Evolutionary conservation across 441 rosid species (phyloP).

Genomic region (Macaranga tanarius): DNA sequence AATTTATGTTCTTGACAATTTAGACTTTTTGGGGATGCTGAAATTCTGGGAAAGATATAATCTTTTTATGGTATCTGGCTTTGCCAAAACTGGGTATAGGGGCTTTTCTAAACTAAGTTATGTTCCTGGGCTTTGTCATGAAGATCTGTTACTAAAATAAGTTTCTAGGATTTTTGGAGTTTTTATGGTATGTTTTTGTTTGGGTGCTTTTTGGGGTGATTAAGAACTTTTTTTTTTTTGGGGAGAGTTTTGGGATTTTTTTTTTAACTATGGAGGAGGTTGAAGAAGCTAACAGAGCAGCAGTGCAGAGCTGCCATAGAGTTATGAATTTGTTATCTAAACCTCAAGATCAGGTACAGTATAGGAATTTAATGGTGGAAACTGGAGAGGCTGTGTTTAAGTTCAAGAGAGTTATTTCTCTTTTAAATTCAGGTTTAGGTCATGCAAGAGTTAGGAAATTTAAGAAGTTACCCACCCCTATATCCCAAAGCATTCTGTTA

Average conservation of each 20-base stretch:
- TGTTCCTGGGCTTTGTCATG: constrained; percentile 24
- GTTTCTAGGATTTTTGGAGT: constrained; percentile 18
- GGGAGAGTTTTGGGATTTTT: background rate
- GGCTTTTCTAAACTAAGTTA: no score
- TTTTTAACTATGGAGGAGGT: constrained; percentile 78
- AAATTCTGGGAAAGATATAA: constrained; percentile 14
- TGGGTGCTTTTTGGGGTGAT: constrained; percentile 31
- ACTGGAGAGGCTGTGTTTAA: constrained; percentile 76
- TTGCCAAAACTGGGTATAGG: constrained; percentile 31
- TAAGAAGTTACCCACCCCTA: constrained; percentile 46
- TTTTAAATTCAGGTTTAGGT: constrained; percentile 65
- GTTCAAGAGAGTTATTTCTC: constrained; percentile 77
- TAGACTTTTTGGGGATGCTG: background rate
- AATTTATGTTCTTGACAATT: background rate
- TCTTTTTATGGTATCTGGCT: constrained; percentile 20
- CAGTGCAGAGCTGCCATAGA: constrained; percentile 69
- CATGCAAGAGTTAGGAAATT: constrained; percentile 90
- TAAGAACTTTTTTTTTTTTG: constrained; percentile 1
- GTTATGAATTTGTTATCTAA: constrained; percentile 51
- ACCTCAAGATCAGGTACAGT: constrained; percentile 56
- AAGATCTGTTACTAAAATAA: constrained; percentile 24
- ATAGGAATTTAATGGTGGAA: constrained; percentile 56
- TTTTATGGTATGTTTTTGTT: constrained; percentile 28
- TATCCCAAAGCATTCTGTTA: constrained; percentile 52
- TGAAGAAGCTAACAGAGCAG: constrained; percentile 79